phyloP scores from a whole-genome alignment of 2,329 filamentous ascomycete genomes.

The Arthrinium phaeospermum region DNA sequence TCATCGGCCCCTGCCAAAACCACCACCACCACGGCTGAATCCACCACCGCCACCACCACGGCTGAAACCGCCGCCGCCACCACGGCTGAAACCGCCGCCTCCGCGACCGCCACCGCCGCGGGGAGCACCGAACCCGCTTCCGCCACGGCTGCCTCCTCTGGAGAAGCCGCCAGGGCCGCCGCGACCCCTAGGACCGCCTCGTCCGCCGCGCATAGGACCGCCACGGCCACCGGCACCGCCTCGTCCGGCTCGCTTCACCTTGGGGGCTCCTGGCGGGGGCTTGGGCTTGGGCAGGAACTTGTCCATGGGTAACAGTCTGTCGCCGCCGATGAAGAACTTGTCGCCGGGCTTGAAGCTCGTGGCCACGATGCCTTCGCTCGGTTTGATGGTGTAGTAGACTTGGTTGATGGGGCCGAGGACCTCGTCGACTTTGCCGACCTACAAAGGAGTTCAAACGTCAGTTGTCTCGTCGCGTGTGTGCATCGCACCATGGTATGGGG shows the following conservation, averaged over 20 bases:
- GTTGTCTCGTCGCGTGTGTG: background rate
- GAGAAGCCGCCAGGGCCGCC: conserved; percentile 58
- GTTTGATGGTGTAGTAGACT: conserved; percentile 98
- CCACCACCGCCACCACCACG: conserved; percentile 49
- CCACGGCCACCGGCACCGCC: conserved; percentile 47
- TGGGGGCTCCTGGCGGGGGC: conserved; percentile 66
- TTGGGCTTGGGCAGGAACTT: conserved; percentile 97
- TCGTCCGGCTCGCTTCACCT: conserved; percentile 67
- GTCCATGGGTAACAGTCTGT: conserved; percentile 94
- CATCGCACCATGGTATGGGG: background rate
- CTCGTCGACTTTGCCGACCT: conserved; percentile 94
- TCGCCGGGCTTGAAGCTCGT: conserved; percentile 94
- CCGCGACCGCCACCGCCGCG: conserved; percentile 40
- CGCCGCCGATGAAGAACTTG: conserved; percentile 94
- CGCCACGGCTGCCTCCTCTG: conserved; percentile 40
- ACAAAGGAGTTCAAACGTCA: conserved; percentile 52
- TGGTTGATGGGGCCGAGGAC: conserved; percentile 97
- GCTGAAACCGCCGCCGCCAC: conserved; percentile 57
- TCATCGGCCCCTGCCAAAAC: conserved; percentile 25
- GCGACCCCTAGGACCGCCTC: conserved; percentile 51
- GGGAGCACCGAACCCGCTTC: conserved; percentile 32
- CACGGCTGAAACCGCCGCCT: conserved; percentile 55
- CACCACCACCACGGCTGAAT: conserved; percentile 36
- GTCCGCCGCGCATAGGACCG: conserved; percentile 32
- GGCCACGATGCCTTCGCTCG: conserved; percentile 93